phyloP scores from a whole-genome alignment of 2,329 filamentous ascomycete genomes.

The Diplodia mutila region DNA sequence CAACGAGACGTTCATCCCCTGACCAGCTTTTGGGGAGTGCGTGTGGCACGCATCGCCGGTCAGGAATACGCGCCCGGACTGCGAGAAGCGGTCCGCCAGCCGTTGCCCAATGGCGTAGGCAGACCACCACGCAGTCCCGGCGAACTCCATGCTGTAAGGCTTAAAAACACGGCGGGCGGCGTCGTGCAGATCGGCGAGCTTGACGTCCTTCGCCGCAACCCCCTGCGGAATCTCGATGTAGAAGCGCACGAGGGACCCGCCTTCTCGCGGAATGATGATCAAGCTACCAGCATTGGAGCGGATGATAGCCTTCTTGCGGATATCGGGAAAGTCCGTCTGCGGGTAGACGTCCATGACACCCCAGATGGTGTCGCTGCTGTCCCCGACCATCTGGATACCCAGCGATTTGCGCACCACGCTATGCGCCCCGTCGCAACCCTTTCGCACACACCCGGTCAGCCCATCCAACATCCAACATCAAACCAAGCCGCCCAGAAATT shows the following conservation, averaged over 20 bases:
- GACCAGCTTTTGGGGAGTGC: constrained; percentile 72
- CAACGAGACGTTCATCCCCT: constrained; percentile 65
- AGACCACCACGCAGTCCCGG: constrained; percentile 70
- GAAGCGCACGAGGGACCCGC: constrained; percentile 61
- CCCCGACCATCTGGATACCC: constrained; percentile 62
- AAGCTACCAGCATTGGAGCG: constrained; percentile 52
- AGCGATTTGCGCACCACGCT: constrained; percentile 56
- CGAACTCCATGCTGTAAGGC: constrained; percentile 37
- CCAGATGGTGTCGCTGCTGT: constrained; percentile 61
- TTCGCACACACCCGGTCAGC: neutral
- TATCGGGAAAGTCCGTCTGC: constrained; percentile 55
- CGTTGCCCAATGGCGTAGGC: constrained; percentile 73
- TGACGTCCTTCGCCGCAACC: constrained; percentile 57
- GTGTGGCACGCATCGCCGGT: constrained; percentile 71
- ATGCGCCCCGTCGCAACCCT: constrained; percentile 57
- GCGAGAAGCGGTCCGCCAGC: constrained; percentile 70
- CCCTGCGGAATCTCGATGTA: constrained; percentile 61
- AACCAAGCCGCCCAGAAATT: too few species aligned
- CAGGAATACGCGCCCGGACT: constrained; percentile 68
- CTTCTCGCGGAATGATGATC: constrained; percentile 59
- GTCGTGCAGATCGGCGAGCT: constrained; percentile 57
- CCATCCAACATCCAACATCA: neutral
- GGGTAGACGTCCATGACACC: constrained; percentile 61
- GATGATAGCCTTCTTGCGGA: constrained; percentile 55
- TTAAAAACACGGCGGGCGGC: constrained; percentile 53